A percentile compares a stretch with the other conserved stretches of the same genome.
Conservation (phyloP, 208 protist genomes). For the Strigomonas galati region DNA sequence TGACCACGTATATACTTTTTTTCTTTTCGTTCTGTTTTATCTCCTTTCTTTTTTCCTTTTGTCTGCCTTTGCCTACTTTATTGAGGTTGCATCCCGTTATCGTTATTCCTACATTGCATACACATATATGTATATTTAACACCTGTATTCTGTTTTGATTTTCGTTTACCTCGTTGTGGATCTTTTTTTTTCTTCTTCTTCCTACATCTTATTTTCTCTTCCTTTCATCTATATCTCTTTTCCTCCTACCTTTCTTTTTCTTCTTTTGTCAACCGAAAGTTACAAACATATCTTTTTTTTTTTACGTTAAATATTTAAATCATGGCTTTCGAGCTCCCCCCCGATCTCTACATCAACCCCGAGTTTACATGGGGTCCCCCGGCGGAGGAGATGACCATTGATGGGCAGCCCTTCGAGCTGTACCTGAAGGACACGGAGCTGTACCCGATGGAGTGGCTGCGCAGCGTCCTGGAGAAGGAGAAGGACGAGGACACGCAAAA, state of each 20-base stretch:
- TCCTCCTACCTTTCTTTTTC: background rate
- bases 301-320: background rate
- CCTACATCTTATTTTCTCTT: background rate
- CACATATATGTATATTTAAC: no score
- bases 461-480: slow-evolving; percentile 25
- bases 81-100: slow-evolving; percentile 1
- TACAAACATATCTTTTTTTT: slow-evolving; percentile 9
- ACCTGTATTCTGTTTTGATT: no score
- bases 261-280: background rate
- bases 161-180: no score
- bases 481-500: slow-evolving; percentile 26
- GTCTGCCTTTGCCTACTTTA: background rate
- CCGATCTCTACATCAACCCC: slow-evolving; percentile 66
- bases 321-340: slow-evolving; percentile 75
- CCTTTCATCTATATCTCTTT: background rate
- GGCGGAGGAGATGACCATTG: slow-evolving; percentile 61
- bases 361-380: slow-evolving; percentile 82
- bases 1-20: background rate
- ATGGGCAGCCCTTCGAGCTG: slow-evolving; percentile 48
- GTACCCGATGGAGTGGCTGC: slow-evolving; percentile 50
- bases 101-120: no score
- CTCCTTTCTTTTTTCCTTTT: background rate
- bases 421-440: slow-evolving; percentile 67
- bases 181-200: slow-evolving; percentile 1
- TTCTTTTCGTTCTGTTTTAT: slow-evolving; percentile 11